Base-by-base conservation (phyloP, 2,329 filamentous ascomycete species). In the Colletotrichum sp. region DNA sequence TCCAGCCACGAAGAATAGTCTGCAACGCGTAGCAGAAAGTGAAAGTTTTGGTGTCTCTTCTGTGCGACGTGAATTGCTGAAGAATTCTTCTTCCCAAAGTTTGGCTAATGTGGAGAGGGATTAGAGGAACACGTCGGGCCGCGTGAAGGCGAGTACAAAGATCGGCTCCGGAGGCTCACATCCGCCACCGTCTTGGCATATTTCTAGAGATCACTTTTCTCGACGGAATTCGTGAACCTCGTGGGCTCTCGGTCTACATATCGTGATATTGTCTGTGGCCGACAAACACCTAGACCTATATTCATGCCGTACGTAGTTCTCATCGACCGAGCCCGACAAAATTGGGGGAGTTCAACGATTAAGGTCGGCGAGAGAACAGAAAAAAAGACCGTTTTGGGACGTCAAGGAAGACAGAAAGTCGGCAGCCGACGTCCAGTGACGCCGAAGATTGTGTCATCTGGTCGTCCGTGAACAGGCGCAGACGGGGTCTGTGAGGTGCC, bases 11-110 rank as follows among this genome's bases (percentile, higher is more conserved):
- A 8, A 36, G n/a, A 16, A 16, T 1, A 18, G 4, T 4, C 36
- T 38, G 36, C 36, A 38, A 38, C 36, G 34, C 7, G 34, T 4
- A 36, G 2, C 5, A 34, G 34, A 36, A 4, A 6, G 2, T 4
- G 3, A 4, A 16, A 36, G 2, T 36, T 13, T 36, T 8, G 34
- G 34, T 36, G 4, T 36, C 34, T 36, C 34, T 2, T 16, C 34
- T 36, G 0, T 12, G 18, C 16, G 16, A 43, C 8, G 16, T 18
- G 8, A 1, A 43, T 18, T 3, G 0, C 0, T 43, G 16, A 43
- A 43, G 0, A 3, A 5, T 43, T 43, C 4, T 8, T 18, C 16
- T 43, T 2, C 1, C 2, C 38, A 52, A 52, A 5, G 43, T 52
- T 52, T 7, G 43, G 43, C 43, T 52, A 12, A 52, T 52, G 6